A percentile compares a stretch with the other conserved stretches of the same genome.
Evolutionary conservation across 2,329 filamentous ascomycete genomes (phyloP).

Genomic region (Lasiodiplodia sp.): DNA sequence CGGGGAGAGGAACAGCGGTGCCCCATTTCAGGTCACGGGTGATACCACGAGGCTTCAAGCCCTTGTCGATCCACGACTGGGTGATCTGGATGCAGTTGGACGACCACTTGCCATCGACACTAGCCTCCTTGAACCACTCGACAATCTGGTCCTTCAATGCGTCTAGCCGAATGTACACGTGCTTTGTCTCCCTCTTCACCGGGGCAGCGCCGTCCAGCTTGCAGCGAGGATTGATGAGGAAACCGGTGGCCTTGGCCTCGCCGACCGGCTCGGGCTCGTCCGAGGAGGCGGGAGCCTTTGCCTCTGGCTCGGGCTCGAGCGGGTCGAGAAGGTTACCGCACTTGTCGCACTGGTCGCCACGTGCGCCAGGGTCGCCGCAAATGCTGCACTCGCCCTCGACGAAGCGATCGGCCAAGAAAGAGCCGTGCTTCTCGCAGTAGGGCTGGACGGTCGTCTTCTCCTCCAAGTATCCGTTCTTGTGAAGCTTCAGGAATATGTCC

Average conservation of each 20-base stretch:
- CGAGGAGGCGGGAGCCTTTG: conserved; percentile 10
- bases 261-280: conserved; percentile 26
- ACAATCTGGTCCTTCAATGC: conserved; percentile 79
- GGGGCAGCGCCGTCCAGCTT: conserved; percentile 88
- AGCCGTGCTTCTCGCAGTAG: conserved; percentile 76
- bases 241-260: conserved; percentile 30
- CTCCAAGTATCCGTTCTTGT: conserved; percentile 86
- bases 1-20: conserved; percentile 65
- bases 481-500: conserved; percentile 85
- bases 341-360: conserved; percentile 63
- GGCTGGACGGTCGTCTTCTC: conserved; percentile 89
- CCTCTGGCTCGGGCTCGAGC: conserved; percentile 45
- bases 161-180: conserved; percentile 88
- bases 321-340: conserved; percentile 58
- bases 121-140: conserved; percentile 77
- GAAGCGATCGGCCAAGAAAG: conserved; percentile 64
- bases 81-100: conserved; percentile 79
- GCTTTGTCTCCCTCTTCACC: conserved; percentile 82
- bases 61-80: conserved; percentile 81
- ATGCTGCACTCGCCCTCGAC: conserved; percentile 81
- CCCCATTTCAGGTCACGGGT: conserved; percentile 95
- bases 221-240: conserved; percentile 70
- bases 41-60: conserved; percentile 85
- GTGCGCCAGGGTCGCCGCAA: conserved; percentile 64
- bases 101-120: conserved; percentile 78